These are phyloP conservation scores for Suillus tomentosus DNA, from an alignment of 768 basidiomycete genomes.

Conservation along the genomic window DNA sequence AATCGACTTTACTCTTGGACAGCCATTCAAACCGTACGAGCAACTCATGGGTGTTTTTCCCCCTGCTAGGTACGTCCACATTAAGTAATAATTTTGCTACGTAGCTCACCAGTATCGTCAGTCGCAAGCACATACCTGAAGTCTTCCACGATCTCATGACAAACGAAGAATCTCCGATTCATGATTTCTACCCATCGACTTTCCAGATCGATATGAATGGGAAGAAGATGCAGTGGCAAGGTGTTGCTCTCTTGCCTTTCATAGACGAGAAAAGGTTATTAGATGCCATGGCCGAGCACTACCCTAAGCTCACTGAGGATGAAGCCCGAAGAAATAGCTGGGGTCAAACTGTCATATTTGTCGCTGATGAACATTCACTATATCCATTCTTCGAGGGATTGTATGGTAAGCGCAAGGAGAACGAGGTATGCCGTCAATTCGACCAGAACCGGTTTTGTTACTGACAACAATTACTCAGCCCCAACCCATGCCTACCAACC, in stretches of 20 bases:
- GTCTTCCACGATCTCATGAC: constrained; percentile 89
- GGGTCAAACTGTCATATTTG: constrained; percentile 83
- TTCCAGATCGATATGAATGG: constrained; percentile 99
- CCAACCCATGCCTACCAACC: constrained; percentile 62
- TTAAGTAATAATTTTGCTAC: constrained; percentile 5
- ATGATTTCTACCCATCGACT: constrained; percentile 90
- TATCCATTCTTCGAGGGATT: constrained; percentile 87
- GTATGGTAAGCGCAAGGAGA: constrained; percentile 85
- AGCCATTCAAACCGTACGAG: constrained; percentile 96
- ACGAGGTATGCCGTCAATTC: constrained; percentile 53
- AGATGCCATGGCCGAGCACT: constrained; percentile 74
- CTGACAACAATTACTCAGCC: constrained; percentile 51
- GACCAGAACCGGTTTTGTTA: constrained; percentile 5
- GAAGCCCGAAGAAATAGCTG: constrained; percentile 81
- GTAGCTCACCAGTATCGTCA: constrained; percentile 31
- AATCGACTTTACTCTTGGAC: constrained; percentile 75
- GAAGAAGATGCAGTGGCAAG: constrained; percentile 99
- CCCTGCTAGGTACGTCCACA: constrained; percentile 68
- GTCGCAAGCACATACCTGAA: constrained; percentile 85
- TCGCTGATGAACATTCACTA: constrained; percentile 79
- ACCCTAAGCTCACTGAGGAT: constrained; percentile 70
- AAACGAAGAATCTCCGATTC: constrained; percentile 84
- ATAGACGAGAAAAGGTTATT: constrained; percentile 86
- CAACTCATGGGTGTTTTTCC: constrained; percentile 99
- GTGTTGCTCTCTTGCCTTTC: constrained; percentile 94